Conservation (phyloP, 129 eudicot genomes). For the Gnaphalium uliginosum region DNA sequence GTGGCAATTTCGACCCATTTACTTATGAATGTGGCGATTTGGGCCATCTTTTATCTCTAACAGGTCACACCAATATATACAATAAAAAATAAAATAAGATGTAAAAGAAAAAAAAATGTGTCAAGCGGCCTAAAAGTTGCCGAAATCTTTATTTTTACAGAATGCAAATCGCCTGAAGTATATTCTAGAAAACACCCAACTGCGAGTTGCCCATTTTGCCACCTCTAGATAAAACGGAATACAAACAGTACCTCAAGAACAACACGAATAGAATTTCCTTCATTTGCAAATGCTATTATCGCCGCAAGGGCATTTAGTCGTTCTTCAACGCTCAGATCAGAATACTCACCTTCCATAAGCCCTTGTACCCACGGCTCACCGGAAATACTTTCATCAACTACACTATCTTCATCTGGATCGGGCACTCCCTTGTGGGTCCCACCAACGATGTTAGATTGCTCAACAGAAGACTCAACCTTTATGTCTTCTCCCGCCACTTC, state of each 20-base stretch:
- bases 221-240: constrained; percentile 1
- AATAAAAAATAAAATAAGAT: neutral
- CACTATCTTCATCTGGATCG: constrained; percentile 39
- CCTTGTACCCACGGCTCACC: constrained; percentile 94
- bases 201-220: neutral
- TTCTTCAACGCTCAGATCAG: constrained; percentile 76
- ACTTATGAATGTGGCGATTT: neutral
- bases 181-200: neutral
- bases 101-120: neutral
- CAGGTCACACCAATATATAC: neutral
- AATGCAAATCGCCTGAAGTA: neutral
- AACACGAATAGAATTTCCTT: constrained; percentile 76
- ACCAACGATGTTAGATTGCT: constrained; percentile 26
- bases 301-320: constrained; percentile 88
- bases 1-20: neutral
- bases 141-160: neutral
- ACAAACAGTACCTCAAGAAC: constrained; percentile 65
- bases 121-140: neutral
- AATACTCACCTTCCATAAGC: constrained; percentile 77
- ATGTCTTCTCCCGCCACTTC: constrained; percentile 29
- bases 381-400: constrained; percentile 58
- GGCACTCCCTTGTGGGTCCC: constrained; percentile 35
- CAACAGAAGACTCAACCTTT: constrained; percentile 31
- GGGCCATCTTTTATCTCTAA: neutral
- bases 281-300: constrained; percentile 71